Evolutionary conservation across 2,329 filamentous ascomycete species (phyloP), one percentile per base, ranked within the genome.

Genomic region (Fusarium sp.): DNA sequence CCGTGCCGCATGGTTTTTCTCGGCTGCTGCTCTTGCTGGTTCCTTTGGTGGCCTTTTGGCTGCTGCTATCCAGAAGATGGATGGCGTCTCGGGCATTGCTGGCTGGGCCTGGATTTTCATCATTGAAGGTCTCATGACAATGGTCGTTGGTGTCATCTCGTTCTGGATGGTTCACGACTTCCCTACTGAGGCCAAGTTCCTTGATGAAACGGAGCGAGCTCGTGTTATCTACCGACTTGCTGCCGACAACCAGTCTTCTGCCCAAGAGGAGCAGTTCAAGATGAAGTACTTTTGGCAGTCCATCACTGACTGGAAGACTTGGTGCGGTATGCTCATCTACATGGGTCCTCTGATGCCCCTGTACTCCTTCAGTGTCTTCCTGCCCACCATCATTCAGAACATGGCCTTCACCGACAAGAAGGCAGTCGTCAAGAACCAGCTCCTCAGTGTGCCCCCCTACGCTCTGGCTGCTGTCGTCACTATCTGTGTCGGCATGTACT

Each of bases 91-190:
- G 4, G 84, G 84, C 3, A 80, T 84, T 26, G 76, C 82, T 7
- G 88, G 88, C 21, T 91, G 88, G 87, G 83, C 84, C 1, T 91
- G 86, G 89, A 90, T 91, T 57, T 91, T 91, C 73, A 88, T 92
- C 63, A 81, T 92, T 28, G 90, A 93, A 79, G 93, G 93, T 8
- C 80, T 92, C 3, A 83, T 88, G 1, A 94, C 93, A 0, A 84
- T 94, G 2, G 3, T 93, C 2, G 84, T 93, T 24, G 93, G 91
- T 4, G 69, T 92, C 8, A 78, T 83, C 1, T 92, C 88, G 3
- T 94, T 91, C 80, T 94, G 90, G 89, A 88, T 92, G 82, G 92
- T 97, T 2, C 88, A 93, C 68, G 92, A 97, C 76, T 97, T 94
- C 75, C 93, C 93, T 0, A 90, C 92, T 66, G 85, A 92, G 59